Conservation (phyloP, 2,329 filamentous ascomycete genomes). For the Ophiocordyceps sinensis region DNA sequence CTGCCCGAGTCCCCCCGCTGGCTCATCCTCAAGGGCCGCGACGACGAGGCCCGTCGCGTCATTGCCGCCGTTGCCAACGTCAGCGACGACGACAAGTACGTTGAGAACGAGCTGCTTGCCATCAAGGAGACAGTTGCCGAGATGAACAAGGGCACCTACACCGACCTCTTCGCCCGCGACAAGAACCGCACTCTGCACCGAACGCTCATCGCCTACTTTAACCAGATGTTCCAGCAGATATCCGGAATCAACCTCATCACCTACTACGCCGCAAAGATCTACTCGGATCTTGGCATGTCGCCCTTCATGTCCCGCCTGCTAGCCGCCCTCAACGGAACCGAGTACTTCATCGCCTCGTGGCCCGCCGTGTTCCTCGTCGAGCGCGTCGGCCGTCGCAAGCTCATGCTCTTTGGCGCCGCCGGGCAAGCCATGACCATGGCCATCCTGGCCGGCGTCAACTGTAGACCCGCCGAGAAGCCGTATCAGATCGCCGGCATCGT, state of each 20-base stretch:
- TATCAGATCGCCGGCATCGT: slow-evolving; percentile 47
- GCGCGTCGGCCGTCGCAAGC: slow-evolving; percentile 49
- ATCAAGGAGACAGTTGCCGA: slow-evolving; percentile 58
- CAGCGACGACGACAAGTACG: slow-evolving; percentile 39
- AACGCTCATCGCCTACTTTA: slow-evolving; percentile 43
- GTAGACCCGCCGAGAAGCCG: slow-evolving; percentile 28
- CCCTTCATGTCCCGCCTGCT: slow-evolving; percentile 43
- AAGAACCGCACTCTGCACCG: slow-evolving; percentile 43
- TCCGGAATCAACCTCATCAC: slow-evolving; percentile 49
- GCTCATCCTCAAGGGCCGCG: slow-evolving; percentile 29
- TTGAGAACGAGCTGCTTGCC: slow-evolving; percentile 41
- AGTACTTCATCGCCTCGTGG: slow-evolving; percentile 51
- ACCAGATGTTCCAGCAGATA: slow-evolving; percentile 53
- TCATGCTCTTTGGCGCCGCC: slow-evolving; percentile 56
- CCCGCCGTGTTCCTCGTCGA: slow-evolving; percentile 47
- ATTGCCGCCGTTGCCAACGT: slow-evolving; percentile 39
- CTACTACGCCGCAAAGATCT: slow-evolving; percentile 48
- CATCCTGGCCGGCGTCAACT: slow-evolving; percentile 42
- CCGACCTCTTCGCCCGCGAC: slow-evolving; percentile 41
- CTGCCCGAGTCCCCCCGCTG: slow-evolving; percentile 39
- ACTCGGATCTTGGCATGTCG: slow-evolving; percentile 36
- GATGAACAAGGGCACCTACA: slow-evolving; percentile 44
- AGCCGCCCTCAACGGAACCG: slow-evolving; percentile 26
- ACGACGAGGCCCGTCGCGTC: slow-evolving; percentile 31
- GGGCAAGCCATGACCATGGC: slow-evolving; percentile 52